Conservation (phyloP, 306 rosid species). For the Begonia fuchsioides region DNA sequence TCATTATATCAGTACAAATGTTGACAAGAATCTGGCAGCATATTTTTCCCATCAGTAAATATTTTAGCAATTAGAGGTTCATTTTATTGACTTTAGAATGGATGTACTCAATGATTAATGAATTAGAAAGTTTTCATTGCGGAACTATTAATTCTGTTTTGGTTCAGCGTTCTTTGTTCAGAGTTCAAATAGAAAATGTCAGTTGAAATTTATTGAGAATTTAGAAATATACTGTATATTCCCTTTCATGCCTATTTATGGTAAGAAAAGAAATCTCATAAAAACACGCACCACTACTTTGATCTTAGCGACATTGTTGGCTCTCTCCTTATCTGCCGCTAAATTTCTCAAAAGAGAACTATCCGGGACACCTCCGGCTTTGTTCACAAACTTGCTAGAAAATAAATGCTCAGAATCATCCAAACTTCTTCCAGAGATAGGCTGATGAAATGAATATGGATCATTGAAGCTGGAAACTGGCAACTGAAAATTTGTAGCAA, state of each 20-base stretch:
- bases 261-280: too few relatives aligned
- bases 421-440: conserved; percentile 48
- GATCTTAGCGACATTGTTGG: conserved; percentile 86
- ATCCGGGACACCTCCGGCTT: conserved; percentile 52
- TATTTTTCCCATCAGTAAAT: too few relatives aligned
- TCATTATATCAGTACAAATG: neutral
- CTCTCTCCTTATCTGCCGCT: conserved; percentile 76
- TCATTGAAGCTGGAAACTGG: conserved; percentile 42
- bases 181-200: too few relatives aligned
- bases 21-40: neutral
- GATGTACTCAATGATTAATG: too few relatives aligned
- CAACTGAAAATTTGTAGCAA: conserved; percentile 23
- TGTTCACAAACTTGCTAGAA: conserved; percentile 31
- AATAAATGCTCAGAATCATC: conserved; percentile 67
- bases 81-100: too few relatives aligned
- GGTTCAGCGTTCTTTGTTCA: too few relatives aligned
- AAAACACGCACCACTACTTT: conserved; percentile 90
- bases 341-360: conserved; percentile 46
- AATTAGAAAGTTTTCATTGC: too few relatives aligned
- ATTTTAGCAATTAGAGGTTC: too few relatives aligned
- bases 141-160: too few relatives aligned
- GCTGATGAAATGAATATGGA: conserved; percentile 25
- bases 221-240: too few relatives aligned
- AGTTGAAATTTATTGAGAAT: too few relatives aligned
- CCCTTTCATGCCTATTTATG: too few relatives aligned